These are phyloP conservation scores for Solanum chiquidenum DNA, from an alignment of 257 asterid species.

Conservation along the genomic window DNA sequence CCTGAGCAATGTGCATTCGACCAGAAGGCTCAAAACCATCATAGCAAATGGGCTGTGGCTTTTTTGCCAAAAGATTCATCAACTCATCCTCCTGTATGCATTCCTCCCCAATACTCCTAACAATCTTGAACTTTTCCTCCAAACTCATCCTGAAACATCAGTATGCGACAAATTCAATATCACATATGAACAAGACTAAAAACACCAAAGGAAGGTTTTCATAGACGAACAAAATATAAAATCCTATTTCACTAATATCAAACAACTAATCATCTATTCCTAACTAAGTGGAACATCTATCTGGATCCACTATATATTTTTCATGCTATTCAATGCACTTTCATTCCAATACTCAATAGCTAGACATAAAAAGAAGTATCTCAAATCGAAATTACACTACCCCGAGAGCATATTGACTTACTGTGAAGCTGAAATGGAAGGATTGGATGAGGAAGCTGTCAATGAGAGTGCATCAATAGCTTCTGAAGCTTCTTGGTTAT, in stretches of 20 bases:
- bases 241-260: not conserved
- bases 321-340: not conserved
- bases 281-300: not conserved
- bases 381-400: not conserved
- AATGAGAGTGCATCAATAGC: not conserved
- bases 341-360: not conserved
- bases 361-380: not conserved
- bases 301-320: not conserved
- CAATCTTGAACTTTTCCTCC: constrained; percentile 48
- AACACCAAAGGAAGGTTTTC: not conserved
- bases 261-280: not conserved
- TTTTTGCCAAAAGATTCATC: constrained; percentile 49
- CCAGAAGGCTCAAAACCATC: constrained; percentile 96
- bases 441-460: not conserved
- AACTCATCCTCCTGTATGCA: constrained; percentile 88
- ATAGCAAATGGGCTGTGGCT: constrained; percentile 62
- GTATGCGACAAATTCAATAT: not conserved
- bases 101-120: constrained; percentile 86
- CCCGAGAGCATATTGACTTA: not conserved
- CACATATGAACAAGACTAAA: not conserved
- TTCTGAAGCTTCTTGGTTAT: not conserved
- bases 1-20: constrained; percentile 98
- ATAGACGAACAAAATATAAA: not conserved
- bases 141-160: constrained; percentile 31
- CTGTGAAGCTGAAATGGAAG: not conserved